A percentile compares a stretch with the other conserved stretches of the same genome.
phyloP scores from a whole-genome alignment of 495 filamentous ascomycete species.

The Penicillium odoratum region DNA sequence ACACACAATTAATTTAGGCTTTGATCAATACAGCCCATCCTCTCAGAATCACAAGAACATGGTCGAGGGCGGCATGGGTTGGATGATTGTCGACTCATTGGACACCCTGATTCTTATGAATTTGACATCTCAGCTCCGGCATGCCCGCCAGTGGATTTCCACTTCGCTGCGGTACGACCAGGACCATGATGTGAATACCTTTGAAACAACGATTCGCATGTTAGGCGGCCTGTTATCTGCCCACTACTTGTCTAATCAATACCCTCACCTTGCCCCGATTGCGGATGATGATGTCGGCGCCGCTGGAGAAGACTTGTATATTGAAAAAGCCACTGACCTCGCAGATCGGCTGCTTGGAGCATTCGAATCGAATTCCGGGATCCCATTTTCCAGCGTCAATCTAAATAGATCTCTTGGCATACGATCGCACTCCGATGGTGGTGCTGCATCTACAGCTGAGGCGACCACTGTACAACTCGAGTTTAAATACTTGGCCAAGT shows the following conservation, averaged over 20 bases:
- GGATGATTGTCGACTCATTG: constrained; percentile 96
- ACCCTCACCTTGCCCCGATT: constrained; percentile 65
- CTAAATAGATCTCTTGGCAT: constrained; percentile 72
- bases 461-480: constrained; percentile 91
- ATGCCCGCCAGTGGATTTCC: constrained; percentile 90
- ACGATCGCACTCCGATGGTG: constrained; percentile 77
- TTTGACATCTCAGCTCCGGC: constrained; percentile 77
- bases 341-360: constrained; percentile 84
- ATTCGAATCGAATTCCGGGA: constrained; percentile 80
- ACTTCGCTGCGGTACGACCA: constrained; percentile 80
- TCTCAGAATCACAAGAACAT: constrained; percentile 80
- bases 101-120: constrained; percentile 99
- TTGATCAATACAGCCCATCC: constrained; percentile 81
- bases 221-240: constrained; percentile 91
- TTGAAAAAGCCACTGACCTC: constrained; percentile 93
- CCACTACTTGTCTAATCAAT: constrained; percentile 82
- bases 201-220: constrained; percentile 99
- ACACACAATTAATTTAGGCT: constrained; percentile 52
- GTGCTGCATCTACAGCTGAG: constrained; percentile 91
- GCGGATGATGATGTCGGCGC: constrained; percentile 63
- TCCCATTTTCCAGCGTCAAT: constrained; percentile 91
- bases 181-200: constrained; percentile 93
- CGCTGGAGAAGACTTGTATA: constrained; percentile 83
- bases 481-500: constrained; percentile 94
- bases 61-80: constrained; percentile 74